Evolutionary conservation across 2,329 filamentous ascomycete species (phyloP).

Genomic region (Cladosporium phlei): DNA sequence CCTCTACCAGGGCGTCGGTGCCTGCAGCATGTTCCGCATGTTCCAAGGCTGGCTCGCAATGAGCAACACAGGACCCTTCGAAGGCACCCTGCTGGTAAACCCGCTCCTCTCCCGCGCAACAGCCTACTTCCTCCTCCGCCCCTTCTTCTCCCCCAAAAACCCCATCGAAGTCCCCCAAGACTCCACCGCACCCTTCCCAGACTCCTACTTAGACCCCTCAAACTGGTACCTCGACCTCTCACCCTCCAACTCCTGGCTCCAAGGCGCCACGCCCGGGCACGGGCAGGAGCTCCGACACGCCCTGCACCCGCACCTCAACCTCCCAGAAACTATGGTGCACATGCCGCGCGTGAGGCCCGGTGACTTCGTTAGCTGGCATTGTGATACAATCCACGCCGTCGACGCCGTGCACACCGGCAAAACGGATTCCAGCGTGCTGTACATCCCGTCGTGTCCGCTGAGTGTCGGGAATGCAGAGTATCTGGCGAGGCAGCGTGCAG

Average conservation of each 20-base stretch:
- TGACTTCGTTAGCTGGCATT: constrained; percentile 76
- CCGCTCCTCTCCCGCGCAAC: constrained; percentile 71
- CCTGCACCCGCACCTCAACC: constrained; percentile 66
- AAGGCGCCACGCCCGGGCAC: constrained; percentile 64
- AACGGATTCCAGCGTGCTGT: constrained; percentile 75
- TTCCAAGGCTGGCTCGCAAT: constrained; percentile 88
- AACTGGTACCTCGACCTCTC: constrained; percentile 58
- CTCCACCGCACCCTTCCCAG: constrained; percentile 26
- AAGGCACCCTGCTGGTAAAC: constrained; percentile 79
- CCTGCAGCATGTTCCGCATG: constrained; percentile 79
- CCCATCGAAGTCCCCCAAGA: constrained; percentile 3
- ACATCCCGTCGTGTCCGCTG: constrained; percentile 81
- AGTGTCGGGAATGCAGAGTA: constrained; percentile 71
- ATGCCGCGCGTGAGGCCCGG: constrained; percentile 65
- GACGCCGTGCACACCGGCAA: constrained; percentile 70
- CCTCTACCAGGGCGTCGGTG: constrained; percentile 74
- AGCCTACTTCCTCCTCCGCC: constrained; percentile 74
- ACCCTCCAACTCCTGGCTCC: constrained; percentile 55
- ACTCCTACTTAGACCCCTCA: constrained; percentile 44
- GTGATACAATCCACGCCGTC: constrained; percentile 69
- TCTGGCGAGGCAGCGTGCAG: constrained; percentile 63
- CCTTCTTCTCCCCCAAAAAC: constrained; percentile 65
- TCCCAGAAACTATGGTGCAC: constrained; percentile 62
- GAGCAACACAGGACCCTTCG: constrained; percentile 63
- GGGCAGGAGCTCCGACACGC: constrained; percentile 62